Evolutionary conservation across 495 filamentous ascomycete species (phyloP).

Genomic region (Tuber calosporum): DNA sequence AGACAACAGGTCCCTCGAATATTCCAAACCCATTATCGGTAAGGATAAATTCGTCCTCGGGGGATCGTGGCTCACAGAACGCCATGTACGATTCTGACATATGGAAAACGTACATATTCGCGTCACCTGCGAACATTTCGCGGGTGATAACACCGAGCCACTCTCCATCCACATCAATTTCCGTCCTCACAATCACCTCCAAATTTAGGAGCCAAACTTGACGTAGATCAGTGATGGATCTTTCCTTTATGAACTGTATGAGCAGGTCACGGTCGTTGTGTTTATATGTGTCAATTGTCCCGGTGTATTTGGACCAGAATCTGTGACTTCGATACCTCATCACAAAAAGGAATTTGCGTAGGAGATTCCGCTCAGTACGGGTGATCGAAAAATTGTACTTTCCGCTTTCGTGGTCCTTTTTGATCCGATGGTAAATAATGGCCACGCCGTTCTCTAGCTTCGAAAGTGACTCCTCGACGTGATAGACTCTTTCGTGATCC

Average conservation of each 20-base stretch:
- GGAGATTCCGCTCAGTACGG: constrained; percentile 43
- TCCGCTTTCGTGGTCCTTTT: constrained; percentile 25
- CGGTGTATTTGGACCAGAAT: constrained; percentile 44
- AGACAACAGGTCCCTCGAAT: constrained; percentile 47
- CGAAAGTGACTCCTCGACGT: constrained; percentile 41
- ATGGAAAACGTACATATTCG: constrained; percentile 45
- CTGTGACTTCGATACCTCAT: constrained; percentile 47
- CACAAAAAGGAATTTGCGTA: constrained; percentile 53
- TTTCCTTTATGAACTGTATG: constrained; percentile 46
- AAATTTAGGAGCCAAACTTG: constrained; percentile 52
- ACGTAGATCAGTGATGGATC: constrained; percentile 45
- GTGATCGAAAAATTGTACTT: constrained; percentile 41
- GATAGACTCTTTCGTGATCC: constrained; percentile 23
- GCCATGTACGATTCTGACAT: constrained; percentile 45
- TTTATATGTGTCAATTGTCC: constrained; percentile 43
- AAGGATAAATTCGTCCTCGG: constrained; percentile 49
- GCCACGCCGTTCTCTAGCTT: constrained; percentile 33
- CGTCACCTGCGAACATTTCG: constrained; percentile 46
- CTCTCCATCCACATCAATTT: constrained; percentile 44
- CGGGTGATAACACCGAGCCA: constrained; percentile 43
- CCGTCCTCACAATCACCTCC: constrained; percentile 47
- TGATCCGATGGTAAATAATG: constrained; percentile 29
- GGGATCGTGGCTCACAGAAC: constrained; percentile 45
- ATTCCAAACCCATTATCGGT: constrained; percentile 48
- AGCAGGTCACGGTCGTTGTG: constrained; percentile 44